Evolutionary conservation across 1,139 yeast genomes (phyloP), one percentile per base, ranked within the genome.

Genomic region (Hemisphaericaspora subhashii): DNA sequence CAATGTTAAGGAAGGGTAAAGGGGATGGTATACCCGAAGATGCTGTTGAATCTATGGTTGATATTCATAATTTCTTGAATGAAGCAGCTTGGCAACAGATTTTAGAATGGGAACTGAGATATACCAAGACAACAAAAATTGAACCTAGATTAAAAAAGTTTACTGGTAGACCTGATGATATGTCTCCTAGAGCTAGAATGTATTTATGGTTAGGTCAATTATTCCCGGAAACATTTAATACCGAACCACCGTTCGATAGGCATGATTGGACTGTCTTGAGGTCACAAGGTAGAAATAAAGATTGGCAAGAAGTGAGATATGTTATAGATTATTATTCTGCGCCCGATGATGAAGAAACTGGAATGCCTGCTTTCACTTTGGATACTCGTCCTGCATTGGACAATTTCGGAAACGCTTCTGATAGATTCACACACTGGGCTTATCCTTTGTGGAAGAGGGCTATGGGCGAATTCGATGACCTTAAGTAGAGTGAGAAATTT

Each of bases 61-160:
- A 85, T 46, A 96, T 92, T 34, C 99, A 94, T 63, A 94, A 94
- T 61, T 92, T 90, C 57, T 66, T 94, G 51, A 94, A 94, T 60
- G 99, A 94, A 62, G 97, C 96, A 10, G 98, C 98, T 7, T 94
- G 99, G 99, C 79, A 79, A 50, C 97, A 94, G 60, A 89, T 94
- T 41, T 67, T 88, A 47, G 79, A 82, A 43, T 94, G 99, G 99
- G 99, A 94, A 63, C 63, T 72, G 42, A 65, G 70, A 32, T 64
- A 77, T 50, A 77, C 87, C 4, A 64, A 64, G 25, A 56, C 68
- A 43, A 67, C 82, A 8, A 66, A 72, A 31, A 64, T 74, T 18
- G 80, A 75, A 48, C 98, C 98, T 4, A 76, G 97, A 44, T 69
- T 94, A 46, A 68, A 83, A 45, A 82, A 83, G 57, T 94, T 94